Conservation (phyloP, 73 alveolate species). For the Paramecium sonneborni region DNA sequence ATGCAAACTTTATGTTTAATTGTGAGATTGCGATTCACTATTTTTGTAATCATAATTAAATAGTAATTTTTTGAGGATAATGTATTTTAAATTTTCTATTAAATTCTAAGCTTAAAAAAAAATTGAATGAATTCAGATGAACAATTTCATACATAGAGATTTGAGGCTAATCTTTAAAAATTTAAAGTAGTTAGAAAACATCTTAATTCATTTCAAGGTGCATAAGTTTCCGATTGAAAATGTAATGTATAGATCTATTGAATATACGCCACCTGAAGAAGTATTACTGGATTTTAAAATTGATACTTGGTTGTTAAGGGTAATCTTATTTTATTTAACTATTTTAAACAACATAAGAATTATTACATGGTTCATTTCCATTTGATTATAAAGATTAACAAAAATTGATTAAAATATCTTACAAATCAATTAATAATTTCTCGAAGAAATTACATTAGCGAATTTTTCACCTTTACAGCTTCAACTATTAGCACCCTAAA, state of each 20-base stretch:
- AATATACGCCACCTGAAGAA: constrained; percentile 75
- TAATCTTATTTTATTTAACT: constrained; percentile 68
- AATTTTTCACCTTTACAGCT: too few relatives aligned
- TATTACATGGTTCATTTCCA: constrained; percentile 80
- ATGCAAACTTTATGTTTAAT: background rate
- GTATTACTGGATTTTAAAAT: constrained; percentile 75
- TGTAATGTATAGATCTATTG: constrained; percentile 40
- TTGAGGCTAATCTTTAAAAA: background rate
- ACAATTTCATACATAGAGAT: constrained; percentile 58
- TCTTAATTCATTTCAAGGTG: constrained; percentile 1
- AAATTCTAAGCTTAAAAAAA: background rate
- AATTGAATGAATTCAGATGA: background rate
- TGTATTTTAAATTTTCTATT: background rate
- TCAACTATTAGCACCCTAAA: too few relatives aligned
- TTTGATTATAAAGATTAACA: constrained; percentile 25
- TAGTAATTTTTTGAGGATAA: background rate
- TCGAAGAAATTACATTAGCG: too few relatives aligned
- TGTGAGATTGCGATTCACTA: background rate
- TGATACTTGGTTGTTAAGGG: constrained; percentile 85
- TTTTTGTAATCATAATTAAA: background rate
- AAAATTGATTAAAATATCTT: too few relatives aligned
- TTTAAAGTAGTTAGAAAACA: constrained; percentile 61
- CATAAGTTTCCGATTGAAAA: background rate
- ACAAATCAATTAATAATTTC: too few relatives aligned
- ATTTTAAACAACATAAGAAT: too few relatives aligned